phyloP scores from a whole-genome alignment of 805 yeast genomes.

The Saturnispora kantuleensis region DNA sequence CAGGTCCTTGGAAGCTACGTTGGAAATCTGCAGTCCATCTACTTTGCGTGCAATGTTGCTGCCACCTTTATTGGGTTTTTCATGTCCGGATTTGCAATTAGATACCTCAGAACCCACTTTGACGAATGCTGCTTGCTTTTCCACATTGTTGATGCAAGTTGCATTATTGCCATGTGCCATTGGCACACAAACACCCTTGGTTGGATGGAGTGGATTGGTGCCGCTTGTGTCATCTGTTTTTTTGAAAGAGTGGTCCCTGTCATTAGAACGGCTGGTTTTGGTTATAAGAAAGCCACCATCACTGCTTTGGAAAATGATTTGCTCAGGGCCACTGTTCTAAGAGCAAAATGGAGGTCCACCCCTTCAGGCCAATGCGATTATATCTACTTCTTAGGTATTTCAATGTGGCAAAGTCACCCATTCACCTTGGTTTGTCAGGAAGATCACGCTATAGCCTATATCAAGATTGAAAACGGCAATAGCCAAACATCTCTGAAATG shows the following conservation, averaged over 20 bases:
- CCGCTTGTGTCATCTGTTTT: slow-evolving; percentile 37
- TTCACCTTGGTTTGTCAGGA: slow-evolving; percentile 42
- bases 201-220: slow-evolving; percentile 27
- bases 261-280: slow-evolving; percentile 17
- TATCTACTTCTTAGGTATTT: slow-evolving; percentile 41
- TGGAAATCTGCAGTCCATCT: slow-evolving; percentile 2
- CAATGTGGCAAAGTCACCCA: slow-evolving; percentile 67
- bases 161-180: slow-evolving; percentile 47
- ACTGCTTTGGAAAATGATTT: slow-evolving; percentile 21
- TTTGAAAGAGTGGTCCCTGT: slow-evolving; percentile 43
- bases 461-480: slow-evolving; percentile 44
- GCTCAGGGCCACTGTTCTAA: slow-evolving; percentile 37
- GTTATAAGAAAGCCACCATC: slow-evolving; percentile 14
- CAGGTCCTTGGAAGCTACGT: slow-evolving; percentile 9
- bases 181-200: slow-evolving; percentile 38
- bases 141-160: slow-evolving; percentile 47
- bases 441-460: slow-evolving; percentile 29
- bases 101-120: slow-evolving; percentile 38
- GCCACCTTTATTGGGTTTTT: slow-evolving; percentile 35
- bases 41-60: slow-evolving; percentile 26
- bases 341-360: slow-evolving; percentile 40
- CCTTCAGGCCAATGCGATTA: slow-evolving; percentile 50
- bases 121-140: slow-evolving; percentile 51
- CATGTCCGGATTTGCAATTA: slow-evolving; percentile 39
- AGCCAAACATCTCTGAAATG: slow-evolving; percentile 33